Base-by-base conservation (phyloP, 2,329 filamentous ascomycete genomes). In the Ciborinia camelliae region DNA sequence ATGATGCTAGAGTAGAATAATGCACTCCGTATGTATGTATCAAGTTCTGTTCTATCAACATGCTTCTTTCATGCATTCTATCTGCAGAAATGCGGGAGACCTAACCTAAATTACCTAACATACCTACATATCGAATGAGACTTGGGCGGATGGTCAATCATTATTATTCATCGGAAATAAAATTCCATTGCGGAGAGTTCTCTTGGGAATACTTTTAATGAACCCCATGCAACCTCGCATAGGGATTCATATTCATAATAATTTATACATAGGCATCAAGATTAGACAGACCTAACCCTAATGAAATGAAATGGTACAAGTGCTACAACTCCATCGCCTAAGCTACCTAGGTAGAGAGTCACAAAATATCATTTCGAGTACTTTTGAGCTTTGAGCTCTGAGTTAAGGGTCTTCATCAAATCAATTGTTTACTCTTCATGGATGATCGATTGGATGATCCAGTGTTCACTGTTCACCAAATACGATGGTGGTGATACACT, bases 281-380 rank as follows among this genome's bases (percentile, higher is more conserved):
- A 18, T 35, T 58, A 45, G 54, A 58, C 54, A 45, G 54, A 58
- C 54, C 28, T 35, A 45, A 58, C 54, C 54, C 28, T 58, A 45
- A 45, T 18, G 18, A 58, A 47, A 47, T 10, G 7, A n/a, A 15
- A 30, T 8, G 15, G 9, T n/a, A 20, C 28, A 23, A 32, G 7
- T 45, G 20, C 6, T 20, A 58, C 54, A 18, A 32, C n/a, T n/a
- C n/a, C 54, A 58, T 57, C 41, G 20, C 4, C 28, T 6, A 45
- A 9, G n/a, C n/a, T n/a, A n/a, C n/a, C n/a, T n/a, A n/a, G n/a
- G n/a, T n/a, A n/a, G n/a, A 30, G 28, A 45, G 53, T 43, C 6
- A 30, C 20, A 32, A 32, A 45, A 28, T 1, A 52, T 15, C 10
- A 32, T 51, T 26, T 30, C 20, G 37, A 30, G 6, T 32, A 23